Conservation (phyloP, 345 rosid genomes). For the Theobroma cacao region DNA sequence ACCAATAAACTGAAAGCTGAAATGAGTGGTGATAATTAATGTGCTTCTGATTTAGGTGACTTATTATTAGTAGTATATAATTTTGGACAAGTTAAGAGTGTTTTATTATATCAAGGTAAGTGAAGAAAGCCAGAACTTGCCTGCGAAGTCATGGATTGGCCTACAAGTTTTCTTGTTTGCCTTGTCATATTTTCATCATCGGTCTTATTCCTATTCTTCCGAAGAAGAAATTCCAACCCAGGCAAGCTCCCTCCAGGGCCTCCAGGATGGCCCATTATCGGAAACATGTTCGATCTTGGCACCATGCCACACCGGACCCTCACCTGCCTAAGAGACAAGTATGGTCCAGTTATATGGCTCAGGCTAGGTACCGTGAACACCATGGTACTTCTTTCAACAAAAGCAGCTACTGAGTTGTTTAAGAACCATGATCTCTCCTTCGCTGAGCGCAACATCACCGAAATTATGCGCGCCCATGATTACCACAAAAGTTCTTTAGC, state of each 20-base stretch:
- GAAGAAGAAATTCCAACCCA: neutral
- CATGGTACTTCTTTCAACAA: conserved; percentile 50
- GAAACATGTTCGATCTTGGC: conserved; percentile 56
- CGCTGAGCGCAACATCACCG: conserved; percentile 44
- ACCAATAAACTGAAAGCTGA: too few species aligned
- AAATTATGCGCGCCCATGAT: conserved; percentile 40
- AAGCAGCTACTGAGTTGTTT: conserved; percentile 46
- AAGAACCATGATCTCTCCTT: conserved; percentile 56
- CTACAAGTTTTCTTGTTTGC: neutral
- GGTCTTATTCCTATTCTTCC: conserved; percentile 2
- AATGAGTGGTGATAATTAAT: too few species aligned
- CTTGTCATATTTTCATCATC: neutral
- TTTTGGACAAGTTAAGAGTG: too few species aligned
- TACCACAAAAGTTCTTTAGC: conserved; percentile 44
- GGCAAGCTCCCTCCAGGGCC: conserved; percentile 54
- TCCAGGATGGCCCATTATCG: conserved; percentile 57
- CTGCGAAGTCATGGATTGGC: neutral
- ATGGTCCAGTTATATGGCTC: conserved; percentile 52
- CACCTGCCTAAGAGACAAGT: conserved; percentile 25
- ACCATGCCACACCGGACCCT: conserved; percentile 48
- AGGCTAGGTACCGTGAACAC: conserved; percentile 44
- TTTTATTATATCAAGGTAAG: neutral
- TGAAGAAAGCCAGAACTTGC: neutral
- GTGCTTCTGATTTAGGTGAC: too few species aligned
- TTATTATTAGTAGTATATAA: too few species aligned